Evolutionary conservation across 108 stramenopile genomes (phyloP).

Genomic region (Discostella stelligeroides): DNA sequence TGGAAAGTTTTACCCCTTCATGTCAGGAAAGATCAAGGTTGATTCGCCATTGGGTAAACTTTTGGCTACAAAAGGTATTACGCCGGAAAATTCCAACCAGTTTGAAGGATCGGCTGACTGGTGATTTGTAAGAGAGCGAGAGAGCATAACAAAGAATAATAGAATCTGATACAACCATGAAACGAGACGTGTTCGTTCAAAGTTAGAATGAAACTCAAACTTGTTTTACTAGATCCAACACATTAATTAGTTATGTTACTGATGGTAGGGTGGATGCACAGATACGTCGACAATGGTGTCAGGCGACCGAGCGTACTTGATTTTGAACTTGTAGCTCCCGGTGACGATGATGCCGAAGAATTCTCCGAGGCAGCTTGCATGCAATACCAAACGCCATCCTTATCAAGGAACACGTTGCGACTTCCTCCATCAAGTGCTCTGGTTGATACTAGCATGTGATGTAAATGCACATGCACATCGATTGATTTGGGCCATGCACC

Average conservation of each 20-base stretch:
- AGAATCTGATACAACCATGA: background rate
- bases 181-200: background rate
- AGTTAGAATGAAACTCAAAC: background rate
- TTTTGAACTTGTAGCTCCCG: background rate
- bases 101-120: conserved; percentile 90
- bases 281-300: background rate
- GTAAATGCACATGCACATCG: conserved; percentile 47
- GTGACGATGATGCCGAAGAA: background rate
- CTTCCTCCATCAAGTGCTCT: background rate
- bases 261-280: background rate
- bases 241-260: too few relatives aligned
- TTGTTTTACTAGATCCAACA: background rate
- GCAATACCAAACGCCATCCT: conserved; percentile 14
- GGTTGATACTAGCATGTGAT: conserved; percentile 20
- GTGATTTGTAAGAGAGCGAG: conserved; percentile 43
- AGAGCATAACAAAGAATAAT: background rate
- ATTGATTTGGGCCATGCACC: conserved; percentile 32
- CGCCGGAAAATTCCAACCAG: conserved; percentile 90
- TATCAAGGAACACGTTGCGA: conserved; percentile 16
- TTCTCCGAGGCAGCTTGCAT: background rate
- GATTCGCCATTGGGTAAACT: conserved; percentile 87
- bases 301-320: background rate
- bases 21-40: conserved; percentile 90
- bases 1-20: conserved; percentile 91
- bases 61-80: conserved; percentile 85